A percentile compares a stretch with the other conserved stretches of the same genome.
Evolutionary conservation across 2,329 filamentous ascomycete genomes (phyloP).

Genomic region (Aspergillus uvarum): DNA sequence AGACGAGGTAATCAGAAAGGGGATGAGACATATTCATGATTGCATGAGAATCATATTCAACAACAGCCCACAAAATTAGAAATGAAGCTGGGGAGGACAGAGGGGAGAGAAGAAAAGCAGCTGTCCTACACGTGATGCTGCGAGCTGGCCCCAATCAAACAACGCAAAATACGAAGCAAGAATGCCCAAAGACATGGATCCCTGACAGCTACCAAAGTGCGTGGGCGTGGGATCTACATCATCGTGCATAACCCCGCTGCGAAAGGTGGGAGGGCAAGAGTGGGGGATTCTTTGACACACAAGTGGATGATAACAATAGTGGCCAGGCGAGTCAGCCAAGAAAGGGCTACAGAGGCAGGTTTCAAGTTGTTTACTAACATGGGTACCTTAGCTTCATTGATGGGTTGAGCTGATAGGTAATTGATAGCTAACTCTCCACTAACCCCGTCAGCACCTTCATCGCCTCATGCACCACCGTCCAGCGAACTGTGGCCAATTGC

Average conservation of each 20-base stretch:
- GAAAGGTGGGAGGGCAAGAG: not conserved
- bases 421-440: not conserved
- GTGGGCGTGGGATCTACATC: not conserved
- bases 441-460: constrained; percentile 53
- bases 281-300: not conserved
- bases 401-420: constrained; percentile 12
- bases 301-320: too few species aligned
- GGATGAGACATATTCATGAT: constrained; percentile 51
- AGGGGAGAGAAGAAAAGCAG: not conserved
- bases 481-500: constrained; percentile 57
- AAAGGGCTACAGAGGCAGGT: not conserved
- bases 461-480: constrained; percentile 63
- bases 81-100: not conserved
- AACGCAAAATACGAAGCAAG: not conserved
- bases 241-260: not conserved
- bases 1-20: constrained; percentile 32
- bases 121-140: not conserved
- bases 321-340: not conserved
- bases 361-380: not conserved
- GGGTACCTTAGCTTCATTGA: not conserved
- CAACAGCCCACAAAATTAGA: not conserved
- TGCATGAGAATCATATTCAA: not conserved
- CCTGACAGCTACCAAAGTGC: too few species aligned
- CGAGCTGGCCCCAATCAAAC: not conserved
- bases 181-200: not conserved